Base-by-base conservation (phyloP, 345 rosid species). In the Capsella bursapastoris region DNA sequence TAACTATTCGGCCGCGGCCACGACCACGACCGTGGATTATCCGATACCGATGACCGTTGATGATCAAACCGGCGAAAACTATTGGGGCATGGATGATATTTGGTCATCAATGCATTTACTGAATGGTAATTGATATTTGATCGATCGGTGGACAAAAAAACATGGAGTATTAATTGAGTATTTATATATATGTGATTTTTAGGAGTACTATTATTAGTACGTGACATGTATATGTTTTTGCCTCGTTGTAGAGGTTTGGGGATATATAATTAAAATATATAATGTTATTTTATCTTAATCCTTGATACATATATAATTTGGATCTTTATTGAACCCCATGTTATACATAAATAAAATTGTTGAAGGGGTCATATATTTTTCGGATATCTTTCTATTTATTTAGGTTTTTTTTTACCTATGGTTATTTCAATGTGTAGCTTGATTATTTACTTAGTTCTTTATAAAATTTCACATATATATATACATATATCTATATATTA, bases 71-170 rank as follows among this genome's bases (percentile, higher is more conserved):
- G 81, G 62, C 47, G 97, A 90, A 45, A 82, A 70, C 71, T 90
- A 82, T 74, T 94, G 98, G 98, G 87, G 81, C 80, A 82, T 90
- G 83, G 98, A 94, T 78, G 97, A 94, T 77, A 67, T 94, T 53
- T 91, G 97, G 97, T 78, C 81, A 68, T 78, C 77, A 64, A 86
- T 92, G 90, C 89, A 92, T 27, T 58, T 91, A 57, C 83, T 86
- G n/a, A 88, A 83, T 68, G 86, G 79, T 70, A 71, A 79, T 45
- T 79, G 62, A 75, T 22, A 22, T 22, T 31, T 40, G 11, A 57
- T 56, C 31, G 55, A 31, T 16, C 18, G 51, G 15, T 29, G 35
- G 27, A 40, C 9, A 44, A 27, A 27, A 45, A 22, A 22, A 45
- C 12, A 13, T 69, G 79, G 70, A 53, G 47, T 63, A 70, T 63